phyloP scores from a whole-genome alignment of 2,329 filamentous ascomycete genomes.

The Endoconidiophora polonica region DNA sequence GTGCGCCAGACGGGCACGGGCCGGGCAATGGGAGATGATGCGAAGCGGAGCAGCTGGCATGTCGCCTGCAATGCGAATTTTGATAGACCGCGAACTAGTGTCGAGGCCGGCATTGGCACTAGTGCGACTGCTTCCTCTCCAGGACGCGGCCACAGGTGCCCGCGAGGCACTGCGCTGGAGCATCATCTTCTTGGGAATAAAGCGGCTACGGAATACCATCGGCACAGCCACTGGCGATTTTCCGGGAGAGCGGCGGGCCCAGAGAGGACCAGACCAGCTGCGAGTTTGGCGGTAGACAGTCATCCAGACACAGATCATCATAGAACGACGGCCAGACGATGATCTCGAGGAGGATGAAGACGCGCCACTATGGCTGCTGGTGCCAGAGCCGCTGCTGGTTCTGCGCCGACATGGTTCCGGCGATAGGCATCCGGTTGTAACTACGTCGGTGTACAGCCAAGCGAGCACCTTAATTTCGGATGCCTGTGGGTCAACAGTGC shows the following conservation, averaged over 20 bases:
- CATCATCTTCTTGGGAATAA: slow-evolving; percentile 13
- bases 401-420: not conserved
- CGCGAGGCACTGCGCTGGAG: slow-evolving; percentile 10
- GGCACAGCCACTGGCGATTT: slow-evolving; percentile 13
- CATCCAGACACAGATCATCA: slow-evolving; percentile 15
- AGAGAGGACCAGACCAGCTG: slow-evolving; percentile 5
- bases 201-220: slow-evolving; percentile 12
- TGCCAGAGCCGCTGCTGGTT: not conserved
- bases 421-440: slow-evolving; percentile 7
- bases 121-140: not conserved
- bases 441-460: slow-evolving; percentile 14
- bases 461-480: slow-evolving; percentile 12
- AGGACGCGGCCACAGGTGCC: not conserved
- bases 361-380: slow-evolving; percentile 1
- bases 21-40: slow-evolving; percentile 13
- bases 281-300: slow-evolving; percentile 11
- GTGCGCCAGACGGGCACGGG: slow-evolving; percentile 6
- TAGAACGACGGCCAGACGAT: slow-evolving; percentile 4
- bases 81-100: not conserved
- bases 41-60: slow-evolving; percentile 7
- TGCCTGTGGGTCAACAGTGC: slow-evolving; percentile 2
- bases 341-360: not conserved
- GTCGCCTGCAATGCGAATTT: slow-evolving; percentile 10
- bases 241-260: slow-evolving; percentile 10
- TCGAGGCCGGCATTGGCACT: not conserved